Base-by-base conservation (phyloP, 129 eudicot genomes). In the Calendula officinalis region DNA sequence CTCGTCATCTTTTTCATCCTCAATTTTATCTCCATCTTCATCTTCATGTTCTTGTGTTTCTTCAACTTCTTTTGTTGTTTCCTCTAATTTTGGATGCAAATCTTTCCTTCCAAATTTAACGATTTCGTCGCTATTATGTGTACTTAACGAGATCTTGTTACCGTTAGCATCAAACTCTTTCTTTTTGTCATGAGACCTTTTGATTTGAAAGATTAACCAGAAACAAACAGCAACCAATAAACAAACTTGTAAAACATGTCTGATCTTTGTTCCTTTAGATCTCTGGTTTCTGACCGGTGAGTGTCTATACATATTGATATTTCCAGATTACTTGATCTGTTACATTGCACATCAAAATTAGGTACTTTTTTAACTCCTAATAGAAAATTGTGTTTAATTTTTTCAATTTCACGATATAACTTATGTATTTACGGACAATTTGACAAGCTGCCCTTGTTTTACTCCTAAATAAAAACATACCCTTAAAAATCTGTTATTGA, bases 201-300 rank as follows among this genome's bases (percentile, higher is more conserved):
- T 87, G 62, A 91, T 77, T 78, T 87, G 98, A 76, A 85, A 92
- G 44, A 85, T 48, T 55, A 92, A 75, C 98, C 98, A 92, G 64
- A 85, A 68, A 76, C 89, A 85, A 60, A 92, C 74, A 58, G 88
- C 98, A 76, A 85, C 56, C 77, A 92, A 72, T 69, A 88, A 40
- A 73, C 80, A 72, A 64, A 88, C 69, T 66, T 88, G 98, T n/a
- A 92, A 61, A 71, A 75, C 75, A 56, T 88, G 74, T 68, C 81
- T 92, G 17, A 72, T 67, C 61, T 77, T 88, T 55, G 83, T 39
- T 40, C 98, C 86, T 73, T 79, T 88, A 8, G 88, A 76, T 64
- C 96, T 85, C 53, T 73, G 75, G 75, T 70, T 81, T 76, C 96
- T 81, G 52, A 83, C 73, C 16, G 96, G 84, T 2, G 86, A 85